Conservation (phyloP, 2,329 filamentous ascomycete species). For the Botrytis pseudocinerea region DNA sequence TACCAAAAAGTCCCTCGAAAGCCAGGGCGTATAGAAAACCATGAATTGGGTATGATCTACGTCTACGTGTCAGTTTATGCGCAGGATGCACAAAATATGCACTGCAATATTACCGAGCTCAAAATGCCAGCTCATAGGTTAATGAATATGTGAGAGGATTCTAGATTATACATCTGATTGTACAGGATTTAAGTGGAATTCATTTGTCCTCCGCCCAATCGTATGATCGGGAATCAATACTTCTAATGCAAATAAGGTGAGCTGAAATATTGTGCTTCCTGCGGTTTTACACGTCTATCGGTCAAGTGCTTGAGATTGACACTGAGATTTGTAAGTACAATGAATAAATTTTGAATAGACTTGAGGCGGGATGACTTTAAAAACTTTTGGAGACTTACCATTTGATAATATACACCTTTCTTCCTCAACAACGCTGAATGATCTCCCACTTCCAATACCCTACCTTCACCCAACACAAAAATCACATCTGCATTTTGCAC, state of each 20-base stretch:
- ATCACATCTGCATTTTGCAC: slow-evolving; percentile 64
- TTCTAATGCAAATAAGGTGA: not conserved
- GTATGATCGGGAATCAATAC: not conserved
- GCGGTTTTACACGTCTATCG: slow-evolving; percentile 17
- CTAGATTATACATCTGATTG: slow-evolving; percentile 14
- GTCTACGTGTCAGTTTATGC: slow-evolving; percentile 22
- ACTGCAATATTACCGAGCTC: slow-evolving; percentile 20
- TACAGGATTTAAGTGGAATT: slow-evolving; percentile 8
- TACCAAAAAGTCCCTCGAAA: not conserved
- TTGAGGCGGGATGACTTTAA: not conserved
- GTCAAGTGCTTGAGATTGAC: slow-evolving; percentile 31
- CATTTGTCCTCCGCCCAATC: not conserved
- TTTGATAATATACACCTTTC: slow-evolving; percentile 38
- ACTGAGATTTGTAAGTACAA: slow-evolving; percentile 25
- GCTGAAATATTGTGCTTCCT: not conserved
- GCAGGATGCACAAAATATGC: slow-evolving; percentile 21
- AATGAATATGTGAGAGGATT: slow-evolving; percentile 9
- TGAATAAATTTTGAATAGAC: not conserved
- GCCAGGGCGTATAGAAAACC: not conserved
- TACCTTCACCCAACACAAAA: slow-evolving; percentile 38
- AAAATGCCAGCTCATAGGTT: slow-evolving; percentile 21
- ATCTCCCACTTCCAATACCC: slow-evolving; percentile 36
- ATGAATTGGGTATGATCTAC: slow-evolving; percentile 10
- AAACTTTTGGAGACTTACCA: slow-evolving; percentile 31
- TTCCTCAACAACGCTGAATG: slow-evolving; percentile 34